phyloP scores from a whole-genome alignment of 345 rosid species.

The Cochlearia excelsa region DNA sequence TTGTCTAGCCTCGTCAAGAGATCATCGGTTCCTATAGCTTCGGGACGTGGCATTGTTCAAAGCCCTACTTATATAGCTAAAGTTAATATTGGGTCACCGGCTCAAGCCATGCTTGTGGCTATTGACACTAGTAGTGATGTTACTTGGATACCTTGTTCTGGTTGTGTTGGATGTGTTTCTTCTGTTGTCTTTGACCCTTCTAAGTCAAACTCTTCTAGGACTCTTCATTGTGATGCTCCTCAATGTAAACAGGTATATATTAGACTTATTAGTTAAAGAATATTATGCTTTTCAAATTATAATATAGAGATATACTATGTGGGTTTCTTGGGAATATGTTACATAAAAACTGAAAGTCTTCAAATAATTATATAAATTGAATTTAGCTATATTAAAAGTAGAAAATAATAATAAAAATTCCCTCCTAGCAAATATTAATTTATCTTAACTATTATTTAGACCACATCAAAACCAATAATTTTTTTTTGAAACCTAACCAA shows the following conservation, averaged over 20 bases:
- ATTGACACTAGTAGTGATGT: slow-evolving; percentile 88
- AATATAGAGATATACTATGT: not conserved
- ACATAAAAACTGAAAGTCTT: no score
- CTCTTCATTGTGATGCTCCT: slow-evolving; percentile 59
- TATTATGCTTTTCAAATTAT: no score
- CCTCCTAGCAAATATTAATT: no score
- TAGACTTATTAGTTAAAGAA: not conserved
- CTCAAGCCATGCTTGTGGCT: slow-evolving; percentile 82
- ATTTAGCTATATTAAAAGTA: not conserved
- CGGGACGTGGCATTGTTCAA: slow-evolving; percentile 73
- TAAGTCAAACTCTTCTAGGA: slow-evolving; percentile 54
- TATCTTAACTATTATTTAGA: no score
- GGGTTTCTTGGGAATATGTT: no score
- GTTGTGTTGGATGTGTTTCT: slow-evolving; percentile 78
- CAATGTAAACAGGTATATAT: slow-evolving; percentile 74
- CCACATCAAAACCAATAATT: no score
- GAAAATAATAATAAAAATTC: no score
- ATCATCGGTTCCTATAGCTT: slow-evolving; percentile 82
- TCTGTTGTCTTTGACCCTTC: slow-evolving; percentile 44
- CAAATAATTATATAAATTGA: not conserved
- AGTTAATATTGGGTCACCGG: slow-evolving; percentile 76
- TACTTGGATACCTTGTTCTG: slow-evolving; percentile 79
- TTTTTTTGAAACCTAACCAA: no score
- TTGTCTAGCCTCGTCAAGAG: slow-evolving; percentile 64
- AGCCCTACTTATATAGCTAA: slow-evolving; percentile 78